These are phyloP conservation scores for Geotrichum carabidarum DNA, from an alignment of 1,139 yeast genomes.

Conservation along the genomic window DNA sequence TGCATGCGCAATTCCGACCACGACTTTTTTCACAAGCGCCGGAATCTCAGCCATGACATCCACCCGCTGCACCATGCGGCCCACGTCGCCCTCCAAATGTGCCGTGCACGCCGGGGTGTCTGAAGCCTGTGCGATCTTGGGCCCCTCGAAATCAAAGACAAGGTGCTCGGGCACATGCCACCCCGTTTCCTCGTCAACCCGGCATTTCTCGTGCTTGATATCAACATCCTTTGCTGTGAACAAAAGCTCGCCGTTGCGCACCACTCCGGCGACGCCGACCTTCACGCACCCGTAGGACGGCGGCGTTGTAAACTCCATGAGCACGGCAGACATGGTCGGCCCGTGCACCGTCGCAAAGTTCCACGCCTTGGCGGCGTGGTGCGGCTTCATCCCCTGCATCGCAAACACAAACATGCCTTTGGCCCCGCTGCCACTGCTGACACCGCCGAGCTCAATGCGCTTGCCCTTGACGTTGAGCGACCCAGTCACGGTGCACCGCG, in stretches of 20 bases:
- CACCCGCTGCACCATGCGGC: constrained; percentile 71
- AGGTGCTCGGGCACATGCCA: constrained; percentile 84
- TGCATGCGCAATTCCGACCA: constrained; percentile 91
- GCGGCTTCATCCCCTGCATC: constrained; percentile 98
- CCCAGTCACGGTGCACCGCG: constrained; percentile 71
- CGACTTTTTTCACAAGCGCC: constrained; percentile 85
- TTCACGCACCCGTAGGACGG: constrained; percentile 76
- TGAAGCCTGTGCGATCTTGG: constrained; percentile 40
- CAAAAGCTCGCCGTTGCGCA: constrained; percentile 58
- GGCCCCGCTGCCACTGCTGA: constrained; percentile 41
- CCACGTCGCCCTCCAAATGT: constrained; percentile 32
- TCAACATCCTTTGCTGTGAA: constrained; percentile 63
- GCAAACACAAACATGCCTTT: constrained; percentile 91
- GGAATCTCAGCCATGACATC: constrained; percentile 98
- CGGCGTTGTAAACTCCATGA: constrained; percentile 96
- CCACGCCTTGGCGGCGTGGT: constrained; percentile 97
- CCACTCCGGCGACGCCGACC: constrained; percentile 73
- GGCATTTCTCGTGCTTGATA: constrained; percentile 55
- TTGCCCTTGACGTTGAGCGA: constrained; percentile 42
- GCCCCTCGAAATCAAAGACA: constrained; percentile 53
- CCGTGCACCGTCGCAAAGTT: constrained; percentile 89
- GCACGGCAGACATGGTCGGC: constrained; percentile 62
- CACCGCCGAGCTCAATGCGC: constrained; percentile 38
- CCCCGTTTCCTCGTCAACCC: constrained; percentile 65
- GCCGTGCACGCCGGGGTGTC: constrained; percentile 37